A percentile compares a stretch with the other conserved stretches of the same genome.
Evolutionary conservation across 805 yeast genomes (phyloP).

Genomic region (Lachancea nothofagi): DNA sequence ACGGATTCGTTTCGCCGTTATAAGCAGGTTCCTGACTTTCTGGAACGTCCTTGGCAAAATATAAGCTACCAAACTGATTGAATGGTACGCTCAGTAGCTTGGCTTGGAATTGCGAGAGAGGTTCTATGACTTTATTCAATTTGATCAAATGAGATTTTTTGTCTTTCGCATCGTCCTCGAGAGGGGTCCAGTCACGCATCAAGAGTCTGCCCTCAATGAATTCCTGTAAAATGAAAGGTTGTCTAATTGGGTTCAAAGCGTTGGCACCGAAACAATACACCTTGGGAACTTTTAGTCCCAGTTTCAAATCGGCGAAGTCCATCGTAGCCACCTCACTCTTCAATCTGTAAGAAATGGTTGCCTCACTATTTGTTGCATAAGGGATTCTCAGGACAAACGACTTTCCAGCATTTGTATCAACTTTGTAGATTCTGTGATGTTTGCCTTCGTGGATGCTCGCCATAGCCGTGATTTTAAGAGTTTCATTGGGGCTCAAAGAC

Average conservation of each 20-base stretch:
- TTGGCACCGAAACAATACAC: slow-evolving; percentile 62
- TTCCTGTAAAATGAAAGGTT: slow-evolving; percentile 81
- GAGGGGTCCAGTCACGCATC: slow-evolving; percentile 90
- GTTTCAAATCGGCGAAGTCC: slow-evolving; percentile 67
- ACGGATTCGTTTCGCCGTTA: slow-evolving; percentile 52
- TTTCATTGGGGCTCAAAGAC: slow-evolving; percentile 38
- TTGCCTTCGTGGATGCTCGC: slow-evolving; percentile 90
- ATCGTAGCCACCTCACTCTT: slow-evolving; percentile 90
- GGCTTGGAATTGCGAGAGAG: slow-evolving; percentile 63
- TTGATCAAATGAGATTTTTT: slow-evolving; percentile 45
- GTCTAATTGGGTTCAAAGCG: slow-evolving; percentile 53
- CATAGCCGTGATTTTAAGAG: slow-evolving; percentile 57
- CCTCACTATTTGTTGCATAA: slow-evolving; percentile 65
- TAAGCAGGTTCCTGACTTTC: slow-evolving; percentile 40
- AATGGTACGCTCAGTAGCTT: slow-evolving; percentile 53
- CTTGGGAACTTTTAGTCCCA: slow-evolving; percentile 66
- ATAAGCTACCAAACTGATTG: slow-evolving; percentile 74
- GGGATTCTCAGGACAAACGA: slow-evolving; percentile 78
- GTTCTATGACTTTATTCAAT: slow-evolving; percentile 58
- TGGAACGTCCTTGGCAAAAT: slow-evolving; percentile 65
- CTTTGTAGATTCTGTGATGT: slow-evolving; percentile 81
- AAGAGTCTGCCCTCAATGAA: slow-evolving; percentile 70
- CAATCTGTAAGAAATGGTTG: slow-evolving; percentile 58
- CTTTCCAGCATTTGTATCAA: slow-evolving; percentile 56
- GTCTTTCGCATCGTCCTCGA: slow-evolving; percentile 49